Evolutionary conservation across 495 filamentous ascomycete species (phyloP), one percentile per base, ranked within the genome.

Genomic region (Staphylotrichum longicolle): DNA sequence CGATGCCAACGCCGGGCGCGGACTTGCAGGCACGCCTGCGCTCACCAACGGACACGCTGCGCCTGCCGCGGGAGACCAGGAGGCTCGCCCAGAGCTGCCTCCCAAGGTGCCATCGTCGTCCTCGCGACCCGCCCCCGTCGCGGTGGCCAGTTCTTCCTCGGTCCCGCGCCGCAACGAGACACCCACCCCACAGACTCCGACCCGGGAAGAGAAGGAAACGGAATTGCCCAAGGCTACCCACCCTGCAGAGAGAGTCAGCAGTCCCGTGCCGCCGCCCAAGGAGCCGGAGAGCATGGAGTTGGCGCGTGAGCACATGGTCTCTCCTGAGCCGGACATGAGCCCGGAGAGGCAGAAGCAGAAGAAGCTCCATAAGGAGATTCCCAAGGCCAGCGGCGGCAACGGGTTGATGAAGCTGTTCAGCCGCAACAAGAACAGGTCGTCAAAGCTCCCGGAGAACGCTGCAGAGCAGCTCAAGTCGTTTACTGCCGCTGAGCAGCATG

Each of bases 1-100:
- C 11, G 81, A 95, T 68, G 74, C 73, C 33, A 85, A 81, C 63
- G 85, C 86, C 27, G 91, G 91, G 45, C 88, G 82, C 55, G 91
- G 87, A 39, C 42, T 67, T 32, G 70, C 63, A 11, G 64, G 68
- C 46, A 45, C 63, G 10, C 59, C 69, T 2, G 66, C 72, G 48
- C 67, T 70, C 39, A 70, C 71, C 32, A 72, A 75, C 52, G 73
- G 73, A 1, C 54, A 69, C 54, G 57, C 63, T 3, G 50, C 62
- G 9, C 35, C 64, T 1, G 54, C 58, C 11, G 53, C 69, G 5
- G 73, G 74, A 44, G 72, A 71, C 5, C 58, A 66, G 41, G 68
- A 72, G n/a, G 60, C 11, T 7, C 67, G 65, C 12, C 73, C 70
- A 7, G 74, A 75, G 42, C 65, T 72, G 54, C 70, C 75, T 12